A percentile compares a stretch with the other conserved stretches of the same genome.
Evolutionary conservation across 352 stramenopile species (phyloP).

Genomic region (Phytophthora multivora): DNA sequence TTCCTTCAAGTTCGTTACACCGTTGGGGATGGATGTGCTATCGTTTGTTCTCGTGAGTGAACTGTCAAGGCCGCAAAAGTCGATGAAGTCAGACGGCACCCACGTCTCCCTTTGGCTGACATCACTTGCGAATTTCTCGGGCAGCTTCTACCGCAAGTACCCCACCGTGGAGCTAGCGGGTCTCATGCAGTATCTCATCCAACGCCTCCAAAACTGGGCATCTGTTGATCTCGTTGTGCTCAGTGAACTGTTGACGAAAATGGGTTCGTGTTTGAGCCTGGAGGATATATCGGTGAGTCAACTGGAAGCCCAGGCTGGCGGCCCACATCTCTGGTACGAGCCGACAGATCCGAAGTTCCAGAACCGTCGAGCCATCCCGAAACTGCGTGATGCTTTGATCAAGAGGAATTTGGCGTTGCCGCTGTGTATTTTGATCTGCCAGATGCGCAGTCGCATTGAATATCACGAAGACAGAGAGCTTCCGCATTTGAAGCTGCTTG

Average conservation of each 20-base stretch:
- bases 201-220: slow-evolving; percentile 85
- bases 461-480: slow-evolving; percentile 62
- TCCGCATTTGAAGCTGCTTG: slow-evolving; percentile 80
- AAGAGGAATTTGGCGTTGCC: slow-evolving; percentile 81
- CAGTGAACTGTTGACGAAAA: slow-evolving; percentile 89
- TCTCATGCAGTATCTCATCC: slow-evolving; percentile 92
- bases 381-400: slow-evolving; percentile 81
- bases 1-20: slow-evolving; percentile 94
- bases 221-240: slow-evolving; percentile 87
- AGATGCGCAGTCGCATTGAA: slow-evolving; percentile 87
- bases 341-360: slow-evolving; percentile 80
- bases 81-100: slow-evolving; percentile 88
- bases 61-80: slow-evolving; percentile 83
- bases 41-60: slow-evolving; percentile 93
- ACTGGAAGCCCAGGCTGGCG: slow-evolving; percentile 82
- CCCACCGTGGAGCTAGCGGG: slow-evolving; percentile 92
- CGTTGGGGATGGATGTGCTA: slow-evolving; percentile 94
- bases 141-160: slow-evolving; percentile 94
- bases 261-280: slow-evolving; percentile 87
- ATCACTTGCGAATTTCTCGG: slow-evolving; percentile 93
- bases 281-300: slow-evolving; percentile 87
- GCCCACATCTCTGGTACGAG: slow-evolving; percentile 81
- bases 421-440: slow-evolving; percentile 81
- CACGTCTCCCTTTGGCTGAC: slow-evolving; percentile 94
- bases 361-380: slow-evolving; percentile 82